Percentiles rank a stretch among this genome's conserved stretches.
Evolutionary conservation across 441 rosid species (phyloP).

Genomic region (Manihot esculenta): DNA sequence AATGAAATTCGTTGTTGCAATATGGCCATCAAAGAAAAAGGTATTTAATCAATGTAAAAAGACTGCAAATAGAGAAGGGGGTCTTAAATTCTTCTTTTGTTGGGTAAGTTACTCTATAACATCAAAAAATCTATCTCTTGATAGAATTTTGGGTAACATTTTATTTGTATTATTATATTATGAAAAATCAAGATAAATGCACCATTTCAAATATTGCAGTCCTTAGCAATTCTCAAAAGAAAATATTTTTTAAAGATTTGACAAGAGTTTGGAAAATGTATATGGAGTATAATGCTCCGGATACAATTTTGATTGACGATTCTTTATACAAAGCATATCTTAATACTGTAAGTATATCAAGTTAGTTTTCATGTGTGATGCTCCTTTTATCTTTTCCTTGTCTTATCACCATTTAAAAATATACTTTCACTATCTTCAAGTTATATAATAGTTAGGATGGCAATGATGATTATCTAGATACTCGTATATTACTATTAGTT

Average conservation of each 20-base stretch:
- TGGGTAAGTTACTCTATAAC: not conserved
- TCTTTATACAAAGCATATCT: too few relatives aligned
- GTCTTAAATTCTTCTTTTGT: conserved; percentile 2
- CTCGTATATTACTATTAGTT: too few relatives aligned
- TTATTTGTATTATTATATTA: not conserved
- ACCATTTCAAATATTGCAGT: not conserved
- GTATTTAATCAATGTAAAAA: not conserved
- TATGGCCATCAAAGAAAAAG: not conserved
- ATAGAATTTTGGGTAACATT: not conserved
- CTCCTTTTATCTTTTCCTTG: too few relatives aligned
- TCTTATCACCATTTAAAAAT: too few relatives aligned
- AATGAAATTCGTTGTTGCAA: not conserved
- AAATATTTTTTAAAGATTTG: not conserved
- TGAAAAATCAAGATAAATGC: not conserved
- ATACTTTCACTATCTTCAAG: too few relatives aligned
- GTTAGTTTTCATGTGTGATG: too few relatives aligned
- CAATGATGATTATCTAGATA: too few relatives aligned
- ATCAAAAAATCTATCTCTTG: not conserved
- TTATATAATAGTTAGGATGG: too few relatives aligned
- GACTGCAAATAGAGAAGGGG: not conserved
- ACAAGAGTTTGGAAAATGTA: not conserved
- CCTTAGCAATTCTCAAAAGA: not conserved
- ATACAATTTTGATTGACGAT: too few relatives aligned
- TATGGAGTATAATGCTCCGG: too few relatives aligned
- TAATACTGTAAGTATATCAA: too few relatives aligned